phyloP scores from a whole-genome alignment of 495 filamentous ascomycete genomes.

The Annulohypoxylon nitens region DNA sequence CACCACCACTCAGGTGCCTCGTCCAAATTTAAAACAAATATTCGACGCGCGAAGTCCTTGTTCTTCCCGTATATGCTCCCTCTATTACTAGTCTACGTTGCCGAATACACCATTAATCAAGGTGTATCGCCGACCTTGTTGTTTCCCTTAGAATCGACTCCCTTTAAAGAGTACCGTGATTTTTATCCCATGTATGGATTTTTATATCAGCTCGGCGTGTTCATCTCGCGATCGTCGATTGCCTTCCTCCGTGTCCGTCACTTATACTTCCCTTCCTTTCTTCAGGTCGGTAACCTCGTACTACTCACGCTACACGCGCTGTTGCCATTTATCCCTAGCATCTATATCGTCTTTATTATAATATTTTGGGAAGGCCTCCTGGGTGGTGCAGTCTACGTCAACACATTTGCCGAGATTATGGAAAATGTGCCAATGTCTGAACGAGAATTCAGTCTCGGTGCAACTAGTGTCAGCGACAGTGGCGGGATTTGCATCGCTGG shows the following conservation, averaged over 20 bases:
- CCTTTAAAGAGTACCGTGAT: constrained; percentile 84
- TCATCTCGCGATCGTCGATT: constrained; percentile 89
- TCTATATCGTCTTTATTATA: constrained; percentile 84
- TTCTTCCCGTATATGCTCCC: constrained; percentile 83
- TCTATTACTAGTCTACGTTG: constrained; percentile 89
- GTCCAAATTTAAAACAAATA: constrained; percentile 59
- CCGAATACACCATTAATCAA: constrained; percentile 97
- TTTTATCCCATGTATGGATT: constrained; percentile 92
- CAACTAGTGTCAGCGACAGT: constrained; percentile 92
- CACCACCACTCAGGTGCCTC: constrained; percentile 42
- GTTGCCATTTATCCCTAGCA: constrained; percentile 80
- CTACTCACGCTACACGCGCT: constrained; percentile 81
- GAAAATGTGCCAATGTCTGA: constrained; percentile 81
- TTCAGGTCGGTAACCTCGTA: constrained; percentile 83
- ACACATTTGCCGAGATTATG: constrained; percentile 90
- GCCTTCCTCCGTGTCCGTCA: constrained; percentile 85
- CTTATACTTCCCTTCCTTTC: constrained; percentile 84
- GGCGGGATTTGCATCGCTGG: constrained; percentile 91
- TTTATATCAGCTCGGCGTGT: constrained; percentile 94
- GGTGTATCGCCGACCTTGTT: constrained; percentile 90
- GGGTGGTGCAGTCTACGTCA: constrained; percentile 92
- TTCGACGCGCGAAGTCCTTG: constrained; percentile 58
- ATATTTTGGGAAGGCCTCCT: constrained; percentile 97
- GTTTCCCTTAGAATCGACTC: constrained; percentile 80
- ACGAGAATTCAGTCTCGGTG: constrained; percentile 89